A percentile compares a stretch with the other conserved stretches of the same genome.
phyloP scores from a whole-genome alignment of 202 grass and related monocot species.

The Miscanthus sacchariflorus region DNA sequence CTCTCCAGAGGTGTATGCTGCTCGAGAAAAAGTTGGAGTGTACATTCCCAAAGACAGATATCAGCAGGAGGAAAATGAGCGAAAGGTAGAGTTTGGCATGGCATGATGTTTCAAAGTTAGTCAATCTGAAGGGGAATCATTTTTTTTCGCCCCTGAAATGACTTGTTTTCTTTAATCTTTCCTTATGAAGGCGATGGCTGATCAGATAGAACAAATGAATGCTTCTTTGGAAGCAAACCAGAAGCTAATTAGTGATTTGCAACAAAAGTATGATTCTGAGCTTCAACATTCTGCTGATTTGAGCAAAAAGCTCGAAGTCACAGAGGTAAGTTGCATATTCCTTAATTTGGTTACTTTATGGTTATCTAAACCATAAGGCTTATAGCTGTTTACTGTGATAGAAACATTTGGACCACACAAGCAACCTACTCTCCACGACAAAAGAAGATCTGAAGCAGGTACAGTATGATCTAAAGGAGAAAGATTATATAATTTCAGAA shows the following conservation, averaged over 20 bases:
- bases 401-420: constrained; percentile 93
- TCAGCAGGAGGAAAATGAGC: constrained; percentile 82
- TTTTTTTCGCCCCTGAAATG: constrained; percentile 20
- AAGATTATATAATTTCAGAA: constrained; percentile 88
- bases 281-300: constrained; percentile 72
- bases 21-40: constrained; percentile 93
- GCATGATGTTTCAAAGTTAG: constrained; percentile 15
- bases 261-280: constrained; percentile 81
- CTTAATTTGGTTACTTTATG: constrained; percentile 4
- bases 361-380: constrained; percentile 36
- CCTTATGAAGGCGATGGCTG: constrained; percentile 75
- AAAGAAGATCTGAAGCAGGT: constrained; percentile 90
- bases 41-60: constrained; percentile 99
- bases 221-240: constrained; percentile 64
- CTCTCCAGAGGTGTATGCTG: constrained; percentile 92
- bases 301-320: constrained; percentile 71
- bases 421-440: constrained; percentile 68
- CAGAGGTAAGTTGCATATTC: constrained; percentile 63
- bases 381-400: constrained; percentile 46
- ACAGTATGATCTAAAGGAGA: constrained; percentile 82
- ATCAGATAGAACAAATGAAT: constrained; percentile 89
- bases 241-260: constrained; percentile 85
- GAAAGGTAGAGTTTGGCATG: constrained; percentile 71
- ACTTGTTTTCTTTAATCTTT: constrained; percentile 18
- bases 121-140: neutral